Conservation (phyloP, 2,329 filamentous ascomycete genomes). For the Paecilomyces formosus region DNA sequence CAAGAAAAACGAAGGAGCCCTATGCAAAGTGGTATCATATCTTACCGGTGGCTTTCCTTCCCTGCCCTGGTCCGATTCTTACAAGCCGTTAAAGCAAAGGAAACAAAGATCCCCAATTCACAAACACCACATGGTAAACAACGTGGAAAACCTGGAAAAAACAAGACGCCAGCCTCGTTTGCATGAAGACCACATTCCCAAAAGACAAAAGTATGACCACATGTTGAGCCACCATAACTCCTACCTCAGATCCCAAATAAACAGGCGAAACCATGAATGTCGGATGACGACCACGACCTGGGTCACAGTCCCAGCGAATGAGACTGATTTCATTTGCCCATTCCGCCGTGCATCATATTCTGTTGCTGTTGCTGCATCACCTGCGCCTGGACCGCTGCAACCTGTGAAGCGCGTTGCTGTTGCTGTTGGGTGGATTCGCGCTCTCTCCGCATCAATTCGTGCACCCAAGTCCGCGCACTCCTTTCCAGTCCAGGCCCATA, state of each 20-base stretch:
- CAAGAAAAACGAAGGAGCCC: background rate
- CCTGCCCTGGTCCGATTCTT: background rate
- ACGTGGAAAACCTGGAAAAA: background rate
- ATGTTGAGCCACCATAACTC: background rate
- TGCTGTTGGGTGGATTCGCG: slow-evolving; percentile 25
- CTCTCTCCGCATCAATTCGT: slow-evolving; percentile 31
- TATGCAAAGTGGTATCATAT: slow-evolving; percentile 1
- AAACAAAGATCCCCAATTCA: background rate
- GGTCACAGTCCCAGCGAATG: background rate
- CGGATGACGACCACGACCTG: background rate
- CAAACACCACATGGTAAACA: background rate
- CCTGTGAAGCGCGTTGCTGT: slow-evolving; percentile 23
- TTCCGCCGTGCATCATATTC: slow-evolving; percentile 36
- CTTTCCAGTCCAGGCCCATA: slow-evolving; percentile 30
- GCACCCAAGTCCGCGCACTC: slow-evolving; percentile 28
- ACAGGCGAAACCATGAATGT: background rate
- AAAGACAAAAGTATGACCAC: background rate
- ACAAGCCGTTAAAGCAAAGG: background rate
- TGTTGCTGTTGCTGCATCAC: slow-evolving; percentile 28
- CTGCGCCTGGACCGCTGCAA: slow-evolving; percentile 25
- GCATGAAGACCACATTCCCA: background rate
- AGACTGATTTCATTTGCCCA: slow-evolving; percentile 20
- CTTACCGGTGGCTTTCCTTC: background rate
- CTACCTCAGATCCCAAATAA: background rate
- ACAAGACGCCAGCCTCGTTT: background rate